Percentiles rank a stretch among this genome's conserved stretches.
Evolutionary conservation across 164 flowering plant species (phyloP).

Genomic region (Piper betle): DNA sequence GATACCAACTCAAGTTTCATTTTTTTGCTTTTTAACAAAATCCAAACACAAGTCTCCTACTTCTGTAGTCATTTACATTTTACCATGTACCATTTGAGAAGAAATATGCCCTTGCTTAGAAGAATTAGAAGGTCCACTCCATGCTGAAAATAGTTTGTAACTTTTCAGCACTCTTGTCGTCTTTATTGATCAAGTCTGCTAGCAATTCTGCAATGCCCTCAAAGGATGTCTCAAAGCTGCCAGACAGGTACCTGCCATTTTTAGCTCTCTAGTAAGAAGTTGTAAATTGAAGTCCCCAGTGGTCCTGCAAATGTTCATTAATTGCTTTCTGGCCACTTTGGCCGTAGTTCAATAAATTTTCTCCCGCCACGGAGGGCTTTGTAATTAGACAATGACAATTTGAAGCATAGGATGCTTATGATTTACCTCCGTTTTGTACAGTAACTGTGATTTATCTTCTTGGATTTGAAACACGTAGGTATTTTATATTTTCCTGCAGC

Average conservation of each 20-base stretch:
- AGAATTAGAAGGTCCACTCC: background rate
- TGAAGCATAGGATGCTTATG: background rate
- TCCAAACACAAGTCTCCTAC: background rate
- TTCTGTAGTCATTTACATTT: background rate
- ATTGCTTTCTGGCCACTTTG: background rate
- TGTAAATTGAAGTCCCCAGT: background rate
- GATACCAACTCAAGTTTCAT: background rate
- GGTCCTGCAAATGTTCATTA: background rate
- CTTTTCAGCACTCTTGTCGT: background rate
- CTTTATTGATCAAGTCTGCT: background rate
- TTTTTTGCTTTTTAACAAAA: background rate
- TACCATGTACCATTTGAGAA: background rate
- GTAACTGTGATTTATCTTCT: too few species aligned
- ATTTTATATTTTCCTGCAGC: background rate
- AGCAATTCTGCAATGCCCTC: background rate
- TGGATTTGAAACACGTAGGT: background rate
- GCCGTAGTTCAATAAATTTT: too few species aligned
- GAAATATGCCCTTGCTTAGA: background rate
- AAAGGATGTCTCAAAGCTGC: background rate
- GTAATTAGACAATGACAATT: background rate
- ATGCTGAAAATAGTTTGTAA: background rate
- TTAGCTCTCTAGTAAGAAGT: background rate
- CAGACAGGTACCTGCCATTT: background rate
- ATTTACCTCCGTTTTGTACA: too few species aligned
- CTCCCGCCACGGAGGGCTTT: background rate